Base-by-base conservation (phyloP, 2,329 filamentous ascomycete species). In the Trichothecium sympodiale region DNA sequence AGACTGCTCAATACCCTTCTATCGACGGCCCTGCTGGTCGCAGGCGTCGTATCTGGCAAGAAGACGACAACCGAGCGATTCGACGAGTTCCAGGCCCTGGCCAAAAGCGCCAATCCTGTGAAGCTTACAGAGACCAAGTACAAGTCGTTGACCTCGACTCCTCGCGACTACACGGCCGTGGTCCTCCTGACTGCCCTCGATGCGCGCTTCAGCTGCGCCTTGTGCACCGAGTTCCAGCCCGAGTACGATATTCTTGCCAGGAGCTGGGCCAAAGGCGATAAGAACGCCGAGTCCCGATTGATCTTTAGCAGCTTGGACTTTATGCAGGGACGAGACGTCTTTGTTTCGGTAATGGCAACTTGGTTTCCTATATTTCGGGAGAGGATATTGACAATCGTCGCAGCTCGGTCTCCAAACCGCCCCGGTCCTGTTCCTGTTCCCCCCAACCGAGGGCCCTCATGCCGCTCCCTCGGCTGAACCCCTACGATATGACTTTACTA, bases 331-430 rank as follows among this genome's bases (percentile, higher is more conserved):
- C 83, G 83, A 53, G 72, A 77, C 14, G 80, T 81, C 3, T 98
- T 98, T 51, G 76, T 94, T 63, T 83, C 83, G 62, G 88, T 95
- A 68, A 45, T 69, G 50, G 13, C 5, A 28, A 8, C 25, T 34
- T 27, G n/a, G n/a, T n/a, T n/a, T n/a, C n/a, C 12, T 7, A 33
- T 9, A 18, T 17, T 31, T 8, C 9, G 9, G 25, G 25, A 26
- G 14, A 18, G 3, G 16, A 17, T 10, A 16, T 17, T 41, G 30
- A 40, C 14, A 29, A 5, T 25, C 27, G 28, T 35, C 44, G 29
- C 47, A 96, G 89, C 74, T 96, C 47, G 80, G 83, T 60, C 77
- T 98, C 29, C 85, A 94, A 77, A 95, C 89, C 32, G 91, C 91
- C 6, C 91, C 91, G 2, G 81, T 96, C 28, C 70, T 98, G 30